Evolutionary conservation across 306 rosid species (phyloP).

Genomic region (Astragalus glycyphyllos): DNA sequence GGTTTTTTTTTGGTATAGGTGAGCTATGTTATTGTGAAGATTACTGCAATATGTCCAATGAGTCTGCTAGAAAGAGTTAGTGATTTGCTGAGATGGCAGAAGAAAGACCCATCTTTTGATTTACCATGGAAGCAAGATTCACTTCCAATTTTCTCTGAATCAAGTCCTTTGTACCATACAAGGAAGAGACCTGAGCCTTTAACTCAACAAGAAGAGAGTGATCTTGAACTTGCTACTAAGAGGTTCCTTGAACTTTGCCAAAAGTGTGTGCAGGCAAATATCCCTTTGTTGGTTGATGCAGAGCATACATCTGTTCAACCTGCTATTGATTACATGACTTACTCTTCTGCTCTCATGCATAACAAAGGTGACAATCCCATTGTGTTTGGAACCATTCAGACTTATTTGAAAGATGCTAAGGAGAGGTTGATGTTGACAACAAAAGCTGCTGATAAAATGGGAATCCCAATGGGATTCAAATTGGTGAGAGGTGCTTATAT

Average conservation of each 20-base stretch:
- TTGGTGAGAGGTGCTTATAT: slow-evolving; percentile 94
- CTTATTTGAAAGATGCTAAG: slow-evolving; percentile 84
- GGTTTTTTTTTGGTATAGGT: slow-evolving; percentile 51
- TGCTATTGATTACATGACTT: slow-evolving; percentile 87
- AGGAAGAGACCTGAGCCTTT: slow-evolving; percentile 59
- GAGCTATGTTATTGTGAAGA: slow-evolving; percentile 70
- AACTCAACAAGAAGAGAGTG: slow-evolving; percentile 66
- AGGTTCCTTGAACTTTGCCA: slow-evolving; percentile 65
- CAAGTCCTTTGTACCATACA: slow-evolving; percentile 82
- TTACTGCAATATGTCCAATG: slow-evolving; percentile 90
- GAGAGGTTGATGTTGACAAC: slow-evolving; percentile 60
- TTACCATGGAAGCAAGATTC: slow-evolving; percentile 84
- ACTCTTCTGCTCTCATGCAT: slow-evolving; percentile 64
- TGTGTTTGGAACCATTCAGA: slow-evolving; percentile 75
- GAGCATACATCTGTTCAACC: slow-evolving; percentile 87
- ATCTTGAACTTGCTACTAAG: slow-evolving; percentile 61
- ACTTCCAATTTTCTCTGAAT: slow-evolving; percentile 68
- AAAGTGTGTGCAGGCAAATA: slow-evolving; percentile 57
- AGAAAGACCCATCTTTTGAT: slow-evolving; percentile 61
- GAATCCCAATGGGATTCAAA: slow-evolving; percentile 77
- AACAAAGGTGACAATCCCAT: slow-evolving; percentile 60
- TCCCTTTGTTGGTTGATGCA: slow-evolving; percentile 78
- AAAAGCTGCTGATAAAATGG: slow-evolving; percentile 65
- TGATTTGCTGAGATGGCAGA: slow-evolving; percentile 89
- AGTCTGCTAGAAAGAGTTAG: slow-evolving; percentile 63